Base-by-base conservation (phyloP, 345 rosid genomes). In the Lepidium aucheri region DNA sequence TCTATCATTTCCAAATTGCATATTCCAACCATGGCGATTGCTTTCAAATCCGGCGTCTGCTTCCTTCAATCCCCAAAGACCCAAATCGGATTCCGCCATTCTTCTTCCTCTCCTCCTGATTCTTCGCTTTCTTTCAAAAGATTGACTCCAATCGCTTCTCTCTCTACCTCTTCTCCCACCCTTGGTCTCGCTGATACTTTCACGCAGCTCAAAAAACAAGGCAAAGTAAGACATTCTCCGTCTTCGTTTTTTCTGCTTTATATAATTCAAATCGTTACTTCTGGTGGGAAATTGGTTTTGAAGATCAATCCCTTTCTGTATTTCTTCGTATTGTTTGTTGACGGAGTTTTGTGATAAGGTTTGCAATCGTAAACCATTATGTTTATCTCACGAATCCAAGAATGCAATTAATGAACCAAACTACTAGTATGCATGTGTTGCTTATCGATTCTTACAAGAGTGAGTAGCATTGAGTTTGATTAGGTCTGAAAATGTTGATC, bases 101-200 rank as follows among this genome's bases (percentile, higher is more conserved):
- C 63, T 52, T 41, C 70, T 65, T 16, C 52, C 30, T 14, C 72
- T 68, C 24, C 67, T 52, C 46, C 68, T 22, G 68, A 35, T 41
- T 71, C 75, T 42, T 50, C 65, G 6, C 60, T 82, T 61, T 79
- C 89, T 60, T 38, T 60, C 69, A 78, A 78, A 79, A 75, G 82
- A 79, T 64, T 63, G 53, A 42, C 83, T 78, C 69, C 84, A 80
- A 77, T 87, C 82, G 59, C 36, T 82, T 65, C 71, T 70, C 74
- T 69, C 64, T 60, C 69, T 4, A 67, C 77, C 41, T 72, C 82
- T 35, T 42, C 84, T 11, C 78, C 84, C 15, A 72, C 80, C 11
- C 78, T 81, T 35, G 81, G 97, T 52, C 80, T 90, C n/a, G 74
- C 85, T 7, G 87, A 82, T 53, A 86, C 95, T 14, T 90, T 86